Evolutionary conservation across 805 yeast species (phyloP).

Genomic region (Starmerella apis): DNA sequence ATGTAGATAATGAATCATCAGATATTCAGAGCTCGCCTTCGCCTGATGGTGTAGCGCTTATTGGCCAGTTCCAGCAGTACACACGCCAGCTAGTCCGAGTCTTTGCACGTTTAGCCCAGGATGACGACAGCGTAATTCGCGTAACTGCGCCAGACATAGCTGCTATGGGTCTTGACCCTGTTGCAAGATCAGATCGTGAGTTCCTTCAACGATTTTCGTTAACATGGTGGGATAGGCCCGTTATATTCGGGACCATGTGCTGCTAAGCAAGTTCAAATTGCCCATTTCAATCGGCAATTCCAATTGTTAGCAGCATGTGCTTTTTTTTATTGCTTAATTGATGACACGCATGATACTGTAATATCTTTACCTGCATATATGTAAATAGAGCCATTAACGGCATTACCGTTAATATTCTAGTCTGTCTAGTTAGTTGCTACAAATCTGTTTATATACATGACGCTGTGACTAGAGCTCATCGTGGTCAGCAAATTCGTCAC

Average conservation of each 20-base stretch:
- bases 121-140: slow-evolving; percentile 23
- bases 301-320: too few relatives aligned
- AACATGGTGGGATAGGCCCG: slow-evolving; percentile 41
- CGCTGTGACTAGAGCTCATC: slow-evolving; percentile 6
- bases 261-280: too few relatives aligned
- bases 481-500: background rate
- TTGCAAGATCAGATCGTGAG: slow-evolving; percentile 37
- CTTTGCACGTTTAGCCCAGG: slow-evolving; percentile 34
- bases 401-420: too few relatives aligned
- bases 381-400: too few relatives aligned
- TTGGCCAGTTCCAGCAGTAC: slow-evolving; percentile 45
- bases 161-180: slow-evolving; percentile 53
- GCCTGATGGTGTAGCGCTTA: slow-evolving; percentile 34
- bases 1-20: background rate
- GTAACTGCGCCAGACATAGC: slow-evolving; percentile 40
- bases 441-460: background rate
- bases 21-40: background rate
- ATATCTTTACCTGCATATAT: too few relatives aligned
- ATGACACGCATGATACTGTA: too few relatives aligned
- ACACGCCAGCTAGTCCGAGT: slow-evolving; percentile 38
- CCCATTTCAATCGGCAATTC: too few relatives aligned
- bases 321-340: too few relatives aligned
- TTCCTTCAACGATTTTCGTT: slow-evolving; percentile 38
- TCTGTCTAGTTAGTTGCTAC: background rate
- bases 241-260: slow-evolving; percentile 32